Percentiles rank a stretch among this genome's conserved stretches.
Evolutionary conservation across 1,284 basidiomycete species (phyloP).

Genomic region (Pascua sp.): DNA sequence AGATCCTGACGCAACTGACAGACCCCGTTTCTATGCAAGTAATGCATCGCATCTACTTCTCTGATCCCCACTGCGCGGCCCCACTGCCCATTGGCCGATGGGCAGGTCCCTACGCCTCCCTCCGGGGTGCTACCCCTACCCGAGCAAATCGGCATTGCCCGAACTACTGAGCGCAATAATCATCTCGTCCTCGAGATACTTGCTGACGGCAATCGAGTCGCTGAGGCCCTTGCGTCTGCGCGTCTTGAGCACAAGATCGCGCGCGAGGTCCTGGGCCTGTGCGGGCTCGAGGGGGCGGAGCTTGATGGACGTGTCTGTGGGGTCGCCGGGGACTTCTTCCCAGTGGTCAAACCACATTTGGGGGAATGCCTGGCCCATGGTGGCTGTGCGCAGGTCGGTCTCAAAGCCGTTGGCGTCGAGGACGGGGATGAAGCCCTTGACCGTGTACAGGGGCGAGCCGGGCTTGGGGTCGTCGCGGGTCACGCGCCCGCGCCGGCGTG

Average conservation of each 20-base stretch:
- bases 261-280: conserved; percentile 82
- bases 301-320: conserved; percentile 91
- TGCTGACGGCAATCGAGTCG: conserved; percentile 88
- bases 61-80: neutral
- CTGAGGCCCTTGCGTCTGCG: conserved; percentile 90
- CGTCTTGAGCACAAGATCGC: conserved; percentile 94
- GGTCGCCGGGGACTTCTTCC: conserved; percentile 97
- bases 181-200: conserved; percentile 84
- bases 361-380: conserved; percentile 96
- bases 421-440: conserved; percentile 95
- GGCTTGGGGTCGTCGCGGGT: conserved; percentile 96
- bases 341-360: conserved; percentile 96
- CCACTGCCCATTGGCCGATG: neutral
- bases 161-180: conserved; percentile 77
- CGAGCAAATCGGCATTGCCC: conserved; percentile 74
- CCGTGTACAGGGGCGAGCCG: conserved; percentile 93
- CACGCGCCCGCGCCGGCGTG: conserved; percentile 93
- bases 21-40: neutral
- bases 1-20: too few relatives aligned
- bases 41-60: neutral
- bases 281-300: conserved; percentile 95
- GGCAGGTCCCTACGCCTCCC: conserved; percentile 3
- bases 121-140: conserved; percentile 42
- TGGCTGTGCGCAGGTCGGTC: conserved; percentile 93
- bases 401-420: conserved; percentile 99